phyloP scores from a whole-genome alignment of 1,284 basidiomycete species.

The Cronartium ribicola region DNA sequence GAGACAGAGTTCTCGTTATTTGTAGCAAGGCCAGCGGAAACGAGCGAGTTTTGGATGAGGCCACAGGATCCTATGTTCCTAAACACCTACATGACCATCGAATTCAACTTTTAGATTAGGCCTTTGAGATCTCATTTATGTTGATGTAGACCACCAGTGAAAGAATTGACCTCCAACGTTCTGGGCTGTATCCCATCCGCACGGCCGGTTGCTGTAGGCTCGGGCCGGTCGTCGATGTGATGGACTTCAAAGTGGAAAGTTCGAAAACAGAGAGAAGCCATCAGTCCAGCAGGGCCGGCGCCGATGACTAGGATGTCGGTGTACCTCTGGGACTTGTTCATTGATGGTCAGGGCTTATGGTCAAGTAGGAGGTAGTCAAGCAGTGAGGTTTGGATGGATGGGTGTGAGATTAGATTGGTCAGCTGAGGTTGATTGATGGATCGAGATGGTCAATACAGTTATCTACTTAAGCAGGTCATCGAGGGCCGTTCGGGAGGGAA shows the following conservation, averaged over 20 bases:
- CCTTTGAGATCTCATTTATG: too few species aligned
- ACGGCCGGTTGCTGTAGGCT: conserved; percentile 52
- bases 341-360: too few species aligned
- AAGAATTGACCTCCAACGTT: conserved; percentile 47
- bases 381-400: too few species aligned
- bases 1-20: conserved; percentile 45
- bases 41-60: background rate
- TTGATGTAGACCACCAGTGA: background rate
- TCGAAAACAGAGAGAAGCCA: conserved; percentile 48
- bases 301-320: conserved; percentile 49
- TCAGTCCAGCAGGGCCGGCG: conserved; percentile 50
- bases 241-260: conserved; percentile 45
- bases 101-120: too few species aligned
- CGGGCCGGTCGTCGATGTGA: conserved; percentile 51
- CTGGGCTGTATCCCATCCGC: conserved; percentile 54
- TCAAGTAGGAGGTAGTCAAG: too few species aligned
- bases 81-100: conserved; percentile 23
- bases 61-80: conserved; percentile 27
- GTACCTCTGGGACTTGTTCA: background rate
- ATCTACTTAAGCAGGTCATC: too few species aligned
- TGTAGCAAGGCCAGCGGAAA: conserved; percentile 46
- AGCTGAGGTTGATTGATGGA: too few species aligned
- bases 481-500: too few species aligned
- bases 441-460: too few species aligned
- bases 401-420: too few species aligned